These are phyloP conservation scores for Endogone sp. DNA, from an alignment of 192 early-diverging fungal species.

Conservation along the genomic window DNA sequence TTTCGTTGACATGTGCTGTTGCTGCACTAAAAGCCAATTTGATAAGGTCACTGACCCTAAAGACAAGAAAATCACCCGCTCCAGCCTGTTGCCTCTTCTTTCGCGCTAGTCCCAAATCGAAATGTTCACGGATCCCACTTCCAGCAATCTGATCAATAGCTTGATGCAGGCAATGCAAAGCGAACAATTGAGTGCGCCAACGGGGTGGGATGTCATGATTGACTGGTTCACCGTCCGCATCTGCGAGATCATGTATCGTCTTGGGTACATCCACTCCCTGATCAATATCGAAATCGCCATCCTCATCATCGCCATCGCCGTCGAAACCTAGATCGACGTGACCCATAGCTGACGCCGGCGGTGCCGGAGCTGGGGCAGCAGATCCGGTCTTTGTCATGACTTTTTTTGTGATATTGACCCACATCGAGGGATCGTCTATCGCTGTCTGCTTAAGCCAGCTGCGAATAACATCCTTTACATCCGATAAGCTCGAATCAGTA, in stretches of 20 bases:
- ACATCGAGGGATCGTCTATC: conserved; percentile 65
- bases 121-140: conserved; percentile 58
- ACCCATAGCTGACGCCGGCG: conserved; percentile 14
- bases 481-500: conserved; percentile 57
- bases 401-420: conserved; percentile 78
- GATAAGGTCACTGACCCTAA: conserved; percentile 80
- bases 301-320: conserved; percentile 44
- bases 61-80: conserved; percentile 65
- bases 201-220: conserved; percentile 48
- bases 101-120: conserved; percentile 62
- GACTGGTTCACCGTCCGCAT: conserved; percentile 18
- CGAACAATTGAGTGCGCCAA: conserved; percentile 83
- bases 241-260: conserved; percentile 26
- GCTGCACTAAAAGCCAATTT: conserved; percentile 88
- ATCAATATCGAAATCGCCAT: conserved; percentile 19
- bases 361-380: conserved; percentile 35
- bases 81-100: conserved; percentile 46
- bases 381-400: conserved; percentile 60
- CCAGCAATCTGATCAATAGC: conserved; percentile 57
- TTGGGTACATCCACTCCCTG: conserved; percentile 22
- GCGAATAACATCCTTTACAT: conserved; percentile 55
- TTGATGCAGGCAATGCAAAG: conserved; percentile 66
- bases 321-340: conserved; percentile 27
- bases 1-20: conserved; percentile 65
- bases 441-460: conserved; percentile 59